Evolutionary conservation across 768 basidiomycete genomes (phyloP), one percentile per base, ranked within the genome.

Genomic region (Strobilomyces echinocephalus): DNA sequence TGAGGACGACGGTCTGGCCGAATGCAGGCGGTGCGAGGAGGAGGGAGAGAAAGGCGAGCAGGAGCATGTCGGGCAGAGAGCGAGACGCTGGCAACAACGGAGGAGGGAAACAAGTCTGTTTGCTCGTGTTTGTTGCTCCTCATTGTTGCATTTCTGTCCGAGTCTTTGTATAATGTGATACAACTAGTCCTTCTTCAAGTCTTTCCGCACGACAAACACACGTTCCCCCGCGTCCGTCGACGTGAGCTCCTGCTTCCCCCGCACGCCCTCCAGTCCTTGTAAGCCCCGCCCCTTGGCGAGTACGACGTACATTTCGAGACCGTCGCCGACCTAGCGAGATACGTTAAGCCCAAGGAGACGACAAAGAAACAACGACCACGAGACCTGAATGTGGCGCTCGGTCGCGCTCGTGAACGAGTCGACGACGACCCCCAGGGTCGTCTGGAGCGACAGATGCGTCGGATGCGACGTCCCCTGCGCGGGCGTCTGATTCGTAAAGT

Each of bases 371-470:
- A 43, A n/a, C 12, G 30, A 9, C 9, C 30, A 26, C 63, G 77
- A 56, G 56, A 90, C 90, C 83, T 98, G 95, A 67, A 98, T 98
- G 72, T 98, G 95, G 59, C 97, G 84, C 74, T 99, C 97, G 14
- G 97, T 98, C 26, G 97, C 97, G 60, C 91, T 83, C 26, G 95
- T 95, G 72, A 98, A 99, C 9, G 92, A 91, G 74, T 99, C 95
- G 56, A 92, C 88, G 62, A 97, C 91, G 68, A 99, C 82, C 30
- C 82, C 75, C 50, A 97, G 74, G 8, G 97, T 93, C 11, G 83
- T 83, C 21, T 77, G 66, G 54, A 99, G 76, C 15, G 94, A 88
- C 40, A 98, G 74, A 72, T 95, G 89, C 39, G 76, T 74, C 20
- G 95, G 92, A 63, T 91, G 87, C 40, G 81, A 75, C 34, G 79